Evolutionary conservation across 2,329 filamentous ascomycete species (phyloP).

Genomic region (Pseudonectria buxi): DNA sequence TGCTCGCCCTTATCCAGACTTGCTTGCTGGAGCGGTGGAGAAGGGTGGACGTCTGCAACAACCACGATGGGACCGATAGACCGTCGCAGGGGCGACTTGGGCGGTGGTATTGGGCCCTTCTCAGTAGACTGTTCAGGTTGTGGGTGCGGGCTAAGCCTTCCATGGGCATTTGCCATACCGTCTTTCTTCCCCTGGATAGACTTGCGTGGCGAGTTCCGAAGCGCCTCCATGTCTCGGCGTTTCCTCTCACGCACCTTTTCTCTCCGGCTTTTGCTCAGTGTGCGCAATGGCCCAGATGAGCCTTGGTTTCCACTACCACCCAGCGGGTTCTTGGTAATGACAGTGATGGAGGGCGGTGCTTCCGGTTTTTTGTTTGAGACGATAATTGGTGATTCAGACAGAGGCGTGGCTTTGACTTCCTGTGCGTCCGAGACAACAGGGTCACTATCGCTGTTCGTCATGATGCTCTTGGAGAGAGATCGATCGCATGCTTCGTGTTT

Average conservation of each 20-base stretch:
- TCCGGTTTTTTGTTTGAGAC: constrained; percentile 9
- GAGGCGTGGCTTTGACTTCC: constrained; percentile 4
- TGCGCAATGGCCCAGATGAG: constrained; percentile 9
- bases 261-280: constrained; percentile 25
- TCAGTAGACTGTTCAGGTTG: background rate
- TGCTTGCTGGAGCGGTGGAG: constrained; percentile 3
- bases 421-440: constrained; percentile 10
- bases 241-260: constrained; percentile 36
- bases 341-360: constrained; percentile 6
- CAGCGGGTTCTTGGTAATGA: constrained; percentile 18
- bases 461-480: constrained; percentile 15
- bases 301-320: constrained; percentile 6
- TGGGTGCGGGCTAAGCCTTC: too few relatives aligned
- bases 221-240: constrained; percentile 33
- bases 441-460: constrained; percentile 12
- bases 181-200: too few relatives aligned
- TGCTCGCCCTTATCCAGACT: constrained; percentile 1
- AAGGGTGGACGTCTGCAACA: constrained; percentile 29
- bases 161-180: too few relatives aligned
- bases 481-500: constrained; percentile 7
- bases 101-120: constrained; percentile 9
- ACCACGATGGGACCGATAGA: constrained; percentile 34
- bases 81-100: constrained; percentile 12
- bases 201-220: constrained; percentile 14
- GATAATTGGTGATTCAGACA: constrained; percentile 10